Evolutionary conservation across 1,284 basidiomycete species (phyloP), one percentile per base, ranked within the genome.

Genomic region (Fomitiporia mediterranea): DNA sequence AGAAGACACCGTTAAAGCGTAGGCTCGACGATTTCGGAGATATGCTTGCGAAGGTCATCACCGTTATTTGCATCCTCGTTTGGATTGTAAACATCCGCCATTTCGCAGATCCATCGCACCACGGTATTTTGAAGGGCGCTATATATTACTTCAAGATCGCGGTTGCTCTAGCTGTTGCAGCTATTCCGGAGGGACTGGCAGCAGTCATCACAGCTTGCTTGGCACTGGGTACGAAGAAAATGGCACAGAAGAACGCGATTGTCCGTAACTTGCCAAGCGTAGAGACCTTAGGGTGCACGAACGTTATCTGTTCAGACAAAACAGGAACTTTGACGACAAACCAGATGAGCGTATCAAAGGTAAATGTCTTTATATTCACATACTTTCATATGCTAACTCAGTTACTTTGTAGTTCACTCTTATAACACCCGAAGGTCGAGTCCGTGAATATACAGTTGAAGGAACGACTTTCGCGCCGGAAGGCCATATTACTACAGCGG

Each of bases 71-170:
- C 66, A 77, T 97, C 59, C 84, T 97, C 61, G 94, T 97, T 64
- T 97, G 94, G 94, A 76, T 97, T 60, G 88, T 98, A 74, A 97
- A 98, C 73, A 81, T 94, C 65, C 84, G 90, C 51, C 92, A 97
- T 72, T 98, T 97, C 70, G 86, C 82, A 79, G 94, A 98, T 67
- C 91, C 94, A 9, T 81, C 88, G 21, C 94, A 97, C 69, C 89
- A 90, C 64, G 91, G 94, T 55, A 84, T 76, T 57, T 75, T 97
- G 65, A 93, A 94, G 70, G 94, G 94, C 39, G 94, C 94, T 0
- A 83, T 98, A 60, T 97, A 97, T 71, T 98, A 98, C 72, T 92
- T 98, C 81, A 98, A 97, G 76, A 97, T 98, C 66, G 95, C 94
- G 34, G 95, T 98, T 44, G 93, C 95, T 2, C 77, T 98, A 35